A percentile compares a stretch with the other conserved stretches of the same genome.
Conservation (phyloP, 805 yeast genomes). For the Saccharomycopsis oosterbeekiorum region DNA sequence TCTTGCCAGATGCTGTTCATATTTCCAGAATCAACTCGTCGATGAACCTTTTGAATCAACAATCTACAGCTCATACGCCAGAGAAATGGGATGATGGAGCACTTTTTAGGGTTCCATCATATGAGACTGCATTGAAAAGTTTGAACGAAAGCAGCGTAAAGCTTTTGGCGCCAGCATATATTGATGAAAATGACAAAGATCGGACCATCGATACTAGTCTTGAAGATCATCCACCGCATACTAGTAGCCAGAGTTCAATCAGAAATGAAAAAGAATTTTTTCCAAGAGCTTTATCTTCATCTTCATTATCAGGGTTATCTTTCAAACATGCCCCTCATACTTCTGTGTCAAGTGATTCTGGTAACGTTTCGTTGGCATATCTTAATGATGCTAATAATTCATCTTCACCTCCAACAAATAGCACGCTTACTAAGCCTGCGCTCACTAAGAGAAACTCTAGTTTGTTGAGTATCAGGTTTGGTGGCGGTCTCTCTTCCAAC, state of each 20-base stretch:
- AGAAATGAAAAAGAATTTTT: constrained; percentile 10
- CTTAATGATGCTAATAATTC: neutral
- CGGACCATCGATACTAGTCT: neutral
- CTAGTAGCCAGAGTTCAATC: neutral
- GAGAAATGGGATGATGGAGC: constrained; percentile 34
- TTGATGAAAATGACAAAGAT: neutral
- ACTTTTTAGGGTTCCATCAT: constrained; percentile 73
- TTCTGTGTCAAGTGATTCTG: neutral
- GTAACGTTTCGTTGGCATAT: neutral
- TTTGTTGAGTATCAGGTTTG: neutral
- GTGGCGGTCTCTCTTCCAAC: neutral
- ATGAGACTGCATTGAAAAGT: constrained; percentile 59
- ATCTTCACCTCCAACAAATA: neutral
- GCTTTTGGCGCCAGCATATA: constrained; percentile 53
- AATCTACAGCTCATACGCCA: constrained; percentile 16
- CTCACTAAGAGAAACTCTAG: neutral
- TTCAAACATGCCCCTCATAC: neutral
- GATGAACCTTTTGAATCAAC: constrained; percentile 22
- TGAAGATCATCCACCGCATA: neutral
- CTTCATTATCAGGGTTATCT: neutral
- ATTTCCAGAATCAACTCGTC: constrained; percentile 52
- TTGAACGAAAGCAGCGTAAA: neutral
- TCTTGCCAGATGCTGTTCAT: constrained; percentile 46
- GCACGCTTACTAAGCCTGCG: neutral
- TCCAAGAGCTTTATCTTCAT: neutral